phyloP scores from a whole-genome alignment of 2,329 filamentous ascomycete genomes.

The Arthrobotrys pseudoclavata region DNA sequence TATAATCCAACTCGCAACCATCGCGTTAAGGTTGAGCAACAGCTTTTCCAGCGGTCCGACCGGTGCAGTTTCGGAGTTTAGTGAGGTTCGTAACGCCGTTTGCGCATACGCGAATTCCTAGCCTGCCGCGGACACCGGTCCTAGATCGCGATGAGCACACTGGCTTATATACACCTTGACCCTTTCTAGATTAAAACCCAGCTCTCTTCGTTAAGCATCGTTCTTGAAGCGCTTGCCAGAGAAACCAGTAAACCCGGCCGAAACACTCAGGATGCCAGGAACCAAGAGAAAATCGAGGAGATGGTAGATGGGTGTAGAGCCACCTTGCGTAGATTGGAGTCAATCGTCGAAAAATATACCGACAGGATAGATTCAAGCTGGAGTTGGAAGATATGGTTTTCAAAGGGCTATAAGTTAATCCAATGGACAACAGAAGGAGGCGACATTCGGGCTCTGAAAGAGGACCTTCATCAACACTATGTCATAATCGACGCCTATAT shows the following conservation, averaged over 20 bases:
- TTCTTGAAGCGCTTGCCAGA: slow-evolving; percentile 49
- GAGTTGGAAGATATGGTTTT: slow-evolving; percentile 60
- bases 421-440: slow-evolving; percentile 56
- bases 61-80: slow-evolving; percentile 53
- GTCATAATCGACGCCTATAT: slow-evolving; percentile 55
- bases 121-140: too few relatives aligned
- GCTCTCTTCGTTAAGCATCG: slow-evolving; percentile 45
- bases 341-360: slow-evolving; percentile 59
- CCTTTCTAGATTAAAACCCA: slow-evolving; percentile 44
- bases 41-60: slow-evolving; percentile 57
- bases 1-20: slow-evolving; percentile 59
- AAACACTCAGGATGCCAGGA: slow-evolving; percentile 40
- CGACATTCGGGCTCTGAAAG: slow-evolving; percentile 45
- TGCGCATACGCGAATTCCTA: neutral
- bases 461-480: slow-evolving; percentile 55
- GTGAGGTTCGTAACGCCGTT: slow-evolving; percentile 36
- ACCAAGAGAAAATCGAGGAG: slow-evolving; percentile 52
- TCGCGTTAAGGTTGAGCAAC: slow-evolving; percentile 40
- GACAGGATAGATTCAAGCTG: slow-evolving; percentile 56
- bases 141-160: too few relatives aligned
- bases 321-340: slow-evolving; percentile 47
- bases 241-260: slow-evolving; percentile 52
- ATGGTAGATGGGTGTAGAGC: slow-evolving; percentile 53
- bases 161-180: neutral
- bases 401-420: slow-evolving; percentile 56